Percentiles rank a stretch among this genome's conserved stretches.
phyloP scores from a whole-genome alignment of 305 asterid genomes.

The Nicotiana rustica region DNA sequence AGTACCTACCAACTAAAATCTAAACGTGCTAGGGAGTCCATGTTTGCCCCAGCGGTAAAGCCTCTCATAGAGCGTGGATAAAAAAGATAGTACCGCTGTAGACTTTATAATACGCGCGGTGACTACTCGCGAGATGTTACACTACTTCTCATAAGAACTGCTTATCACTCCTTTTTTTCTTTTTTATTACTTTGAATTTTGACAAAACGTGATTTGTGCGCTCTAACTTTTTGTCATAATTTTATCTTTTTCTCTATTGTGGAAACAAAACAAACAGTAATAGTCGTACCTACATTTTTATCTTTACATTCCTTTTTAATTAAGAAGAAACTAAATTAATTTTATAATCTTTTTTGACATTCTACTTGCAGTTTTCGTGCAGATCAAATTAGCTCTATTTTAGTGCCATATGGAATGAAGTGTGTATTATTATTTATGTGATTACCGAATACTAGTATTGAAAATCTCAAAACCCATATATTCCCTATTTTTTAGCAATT shows the following conservation, averaged over 20 bases:
- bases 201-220: background rate
- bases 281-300: background rate
- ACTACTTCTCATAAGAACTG: conserved; percentile 34
- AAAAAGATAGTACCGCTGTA: background rate
- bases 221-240: background rate
- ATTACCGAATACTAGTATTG: no score
- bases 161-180: conserved; percentile 38
- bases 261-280: background rate
- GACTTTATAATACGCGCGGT: conserved; percentile 39
- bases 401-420: background rate
- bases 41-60: background rate
- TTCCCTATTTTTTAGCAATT: no score
- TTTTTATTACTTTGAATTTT: background rate
- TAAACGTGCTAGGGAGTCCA: background rate
- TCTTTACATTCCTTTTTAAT: background rate
- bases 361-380: background rate
- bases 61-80: background rate
- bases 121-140: conserved; percentile 34
- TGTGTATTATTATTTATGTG: background rate
- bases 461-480: no score
- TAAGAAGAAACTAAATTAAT: background rate
- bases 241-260: background rate
- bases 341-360: background rate
- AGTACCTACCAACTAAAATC: background rate
- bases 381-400: background rate